These are phyloP conservation scores for Alternaria postmessia DNA, from an alignment of 2,329 filamentous ascomycete species.

Conservation along the genomic window DNA sequence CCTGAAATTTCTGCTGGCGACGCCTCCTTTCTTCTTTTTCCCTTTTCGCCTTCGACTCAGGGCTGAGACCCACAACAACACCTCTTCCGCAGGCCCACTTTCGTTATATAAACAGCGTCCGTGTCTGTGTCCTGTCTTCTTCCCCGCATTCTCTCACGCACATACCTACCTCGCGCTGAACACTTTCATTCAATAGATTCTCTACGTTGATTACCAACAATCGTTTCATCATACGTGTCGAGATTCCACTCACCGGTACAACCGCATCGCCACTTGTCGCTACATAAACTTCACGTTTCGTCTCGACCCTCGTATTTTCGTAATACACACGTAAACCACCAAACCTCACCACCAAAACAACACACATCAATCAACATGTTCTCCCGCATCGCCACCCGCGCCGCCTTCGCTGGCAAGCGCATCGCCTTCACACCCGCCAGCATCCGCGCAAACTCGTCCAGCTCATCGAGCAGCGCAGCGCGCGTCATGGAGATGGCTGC, in stretches of 20 bases:
- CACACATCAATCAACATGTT: slow-evolving; percentile 21
- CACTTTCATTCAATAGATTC: slow-evolving; percentile 1
- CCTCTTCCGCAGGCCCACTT: slow-evolving; percentile 13
- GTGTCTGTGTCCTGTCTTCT: slow-evolving; percentile 13
- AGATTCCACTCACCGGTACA: background rate
- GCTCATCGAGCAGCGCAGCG: slow-evolving; percentile 29
- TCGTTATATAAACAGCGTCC: slow-evolving; percentile 23
- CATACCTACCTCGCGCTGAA: background rate
- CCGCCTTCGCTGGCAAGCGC: slow-evolving; percentile 31
- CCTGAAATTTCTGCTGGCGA: slow-evolving; percentile 16
- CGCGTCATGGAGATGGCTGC: slow-evolving; percentile 43
- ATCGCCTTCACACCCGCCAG: slow-evolving; percentile 28
- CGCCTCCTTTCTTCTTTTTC: slow-evolving; percentile 18
- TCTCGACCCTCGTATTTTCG: background rate
- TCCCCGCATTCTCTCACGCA: slow-evolving; percentile 15
- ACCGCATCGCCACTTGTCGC: background rate
- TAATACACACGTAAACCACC: background rate
- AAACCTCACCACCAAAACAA: background rate
- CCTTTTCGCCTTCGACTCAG: slow-evolving; percentile 6
- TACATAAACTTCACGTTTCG: slow-evolving; percentile 1
- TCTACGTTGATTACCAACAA: background rate
- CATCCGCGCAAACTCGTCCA: slow-evolving; percentile 44
- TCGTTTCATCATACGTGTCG: slow-evolving; percentile 15
- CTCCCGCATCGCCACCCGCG: slow-evolving; percentile 29
- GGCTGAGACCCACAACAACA: slow-evolving; percentile 10